These are phyloP conservation scores for Lentinula sp. DNA, from an alignment of 768 basidiomycete genomes.

Conservation along the genomic window DNA sequence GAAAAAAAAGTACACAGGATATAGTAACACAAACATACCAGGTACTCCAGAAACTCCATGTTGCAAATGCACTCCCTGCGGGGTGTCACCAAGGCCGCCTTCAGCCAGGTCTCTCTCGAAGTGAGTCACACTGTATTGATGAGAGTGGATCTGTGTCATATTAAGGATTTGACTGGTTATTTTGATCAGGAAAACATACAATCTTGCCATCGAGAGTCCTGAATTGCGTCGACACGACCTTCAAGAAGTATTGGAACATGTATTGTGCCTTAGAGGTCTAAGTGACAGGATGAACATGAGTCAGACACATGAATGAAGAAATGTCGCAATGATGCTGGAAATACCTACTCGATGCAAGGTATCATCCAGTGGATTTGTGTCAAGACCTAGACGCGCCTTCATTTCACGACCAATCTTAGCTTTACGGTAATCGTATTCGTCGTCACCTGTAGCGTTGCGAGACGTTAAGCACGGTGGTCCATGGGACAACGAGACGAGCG, in stretches of 20 bases:
- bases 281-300: background rate
- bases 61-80: conserved; percentile 62
- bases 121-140: conserved; percentile 94
- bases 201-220: conserved; percentile 69
- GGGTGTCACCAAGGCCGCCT: conserved; percentile 50
- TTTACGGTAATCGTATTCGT: conserved; percentile 72
- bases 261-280: conserved; percentile 78
- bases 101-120: conserved; percentile 88
- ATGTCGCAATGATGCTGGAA: background rate
- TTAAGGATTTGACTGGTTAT: background rate
- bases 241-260: conserved; percentile 99
- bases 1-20: background rate
- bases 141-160: conserved; percentile 63
- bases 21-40: conserved; percentile 20
- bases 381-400: conserved; percentile 69
- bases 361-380: conserved; percentile 70
- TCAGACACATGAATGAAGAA: background rate
- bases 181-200: conserved; percentile 30
- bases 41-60: conserved; percentile 75
- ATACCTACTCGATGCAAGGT: conserved; percentile 48
- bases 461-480: background rate
- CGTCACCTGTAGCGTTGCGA: conserved; percentile 44
- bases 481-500: background rate
- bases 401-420: conserved; percentile 53
- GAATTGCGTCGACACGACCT: conserved; percentile 96